phyloP scores from a whole-genome alignment of 1,139 yeast genomes.

The Meyerozyma carpophila region DNA sequence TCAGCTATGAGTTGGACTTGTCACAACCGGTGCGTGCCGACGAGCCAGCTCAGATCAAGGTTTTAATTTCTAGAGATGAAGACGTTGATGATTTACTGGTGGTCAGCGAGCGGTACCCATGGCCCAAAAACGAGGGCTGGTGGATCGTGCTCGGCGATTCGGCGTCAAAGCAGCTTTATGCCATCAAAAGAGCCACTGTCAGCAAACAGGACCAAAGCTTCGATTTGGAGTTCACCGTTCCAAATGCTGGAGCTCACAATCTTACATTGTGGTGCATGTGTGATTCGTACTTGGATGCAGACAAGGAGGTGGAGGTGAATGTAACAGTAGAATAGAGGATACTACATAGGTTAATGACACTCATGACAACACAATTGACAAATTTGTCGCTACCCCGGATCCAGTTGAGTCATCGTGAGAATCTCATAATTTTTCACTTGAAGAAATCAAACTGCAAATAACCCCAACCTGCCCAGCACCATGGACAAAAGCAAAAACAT shows the following conservation, averaged over 20 bases:
- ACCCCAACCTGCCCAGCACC: neutral
- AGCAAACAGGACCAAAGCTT: conserved; percentile 49
- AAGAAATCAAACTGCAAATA: neutral
- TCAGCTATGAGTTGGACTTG: conserved; percentile 48
- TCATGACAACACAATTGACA: neutral
- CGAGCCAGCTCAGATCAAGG: conserved; percentile 42
- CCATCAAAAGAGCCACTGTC: conserved; percentile 63
- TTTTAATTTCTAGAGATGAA: conserved; percentile 67
- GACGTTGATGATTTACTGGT: conserved; percentile 65
- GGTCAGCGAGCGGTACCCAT: conserved; percentile 52
- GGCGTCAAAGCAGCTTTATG: conserved; percentile 56
- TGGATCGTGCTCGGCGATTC: conserved; percentile 80
- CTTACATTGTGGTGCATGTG: conserved; percentile 82
- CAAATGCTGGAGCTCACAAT: conserved; percentile 54
- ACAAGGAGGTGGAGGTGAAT: conserved; percentile 55
- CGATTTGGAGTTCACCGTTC: conserved; percentile 52
- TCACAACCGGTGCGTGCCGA: conserved; percentile 33
- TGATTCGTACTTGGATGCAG: conserved; percentile 88
- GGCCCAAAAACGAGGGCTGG: conserved; percentile 72
- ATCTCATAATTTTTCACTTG: neutral
- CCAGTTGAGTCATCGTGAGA: neutral
- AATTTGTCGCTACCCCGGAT: neutral
- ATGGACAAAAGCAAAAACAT: conserved; percentile 18
- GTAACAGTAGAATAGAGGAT: conserved; percentile 35
- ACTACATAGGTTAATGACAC: conserved; percentile 9